These are phyloP conservation scores for Alternaria solani DNA, from an alignment of 2,329 filamentous ascomycete species.

Conservation along the genomic window DNA sequence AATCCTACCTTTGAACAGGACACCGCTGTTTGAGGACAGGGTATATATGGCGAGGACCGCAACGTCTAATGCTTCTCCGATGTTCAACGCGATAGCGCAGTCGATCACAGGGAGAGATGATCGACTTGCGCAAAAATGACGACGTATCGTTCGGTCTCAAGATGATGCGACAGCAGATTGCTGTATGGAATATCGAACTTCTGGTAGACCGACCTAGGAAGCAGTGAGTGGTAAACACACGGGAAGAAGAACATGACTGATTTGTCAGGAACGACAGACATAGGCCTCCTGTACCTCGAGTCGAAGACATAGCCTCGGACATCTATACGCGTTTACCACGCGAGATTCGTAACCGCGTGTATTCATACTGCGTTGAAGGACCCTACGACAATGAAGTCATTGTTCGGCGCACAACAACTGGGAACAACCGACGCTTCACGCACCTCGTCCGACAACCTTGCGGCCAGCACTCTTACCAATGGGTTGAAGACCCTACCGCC, in stretches of 20 bases:
- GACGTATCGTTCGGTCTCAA: neutral
- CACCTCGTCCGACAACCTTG: constrained; percentile 26
- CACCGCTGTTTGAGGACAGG: constrained; percentile 1
- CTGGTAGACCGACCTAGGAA: neutral
- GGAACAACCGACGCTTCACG: neutral
- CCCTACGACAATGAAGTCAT: constrained; percentile 31
- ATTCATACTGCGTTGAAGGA: constrained; percentile 28
- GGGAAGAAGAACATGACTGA: neutral
- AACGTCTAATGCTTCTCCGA: neutral
- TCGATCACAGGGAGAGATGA: neutral
- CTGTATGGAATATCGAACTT: neutral
- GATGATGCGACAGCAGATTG: neutral
- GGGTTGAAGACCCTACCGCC: constrained; percentile 27
- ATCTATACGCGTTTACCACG: constrained; percentile 25
- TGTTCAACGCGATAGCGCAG: neutral
- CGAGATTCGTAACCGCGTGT: constrained; percentile 31
- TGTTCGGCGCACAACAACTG: constrained; percentile 17
- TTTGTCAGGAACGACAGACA: constrained; percentile 3
- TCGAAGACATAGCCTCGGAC: neutral
- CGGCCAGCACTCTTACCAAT: constrained; percentile 24
- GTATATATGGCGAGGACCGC: constrained; percentile 7
- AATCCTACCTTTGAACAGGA: neutral
- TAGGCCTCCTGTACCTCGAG: neutral
- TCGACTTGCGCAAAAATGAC: neutral
- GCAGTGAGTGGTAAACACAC: constrained; percentile 4